Evolutionary conservation across 768 basidiomycete species (phyloP).

Genomic region (Brasilioporus rufonigricans): DNA sequence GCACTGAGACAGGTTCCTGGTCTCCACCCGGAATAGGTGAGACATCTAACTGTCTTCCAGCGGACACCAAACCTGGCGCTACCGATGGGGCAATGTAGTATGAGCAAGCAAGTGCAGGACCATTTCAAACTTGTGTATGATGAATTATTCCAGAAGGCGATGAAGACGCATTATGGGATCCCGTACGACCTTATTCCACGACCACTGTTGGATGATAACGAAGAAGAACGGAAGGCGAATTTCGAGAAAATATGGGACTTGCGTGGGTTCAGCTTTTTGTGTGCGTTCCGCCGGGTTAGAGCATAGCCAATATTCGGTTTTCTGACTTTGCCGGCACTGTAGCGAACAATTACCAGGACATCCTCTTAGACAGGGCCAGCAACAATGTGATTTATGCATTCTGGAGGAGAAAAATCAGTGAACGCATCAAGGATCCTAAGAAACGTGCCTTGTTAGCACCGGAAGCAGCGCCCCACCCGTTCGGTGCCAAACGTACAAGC

Average conservation of each 20-base stretch:
- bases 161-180: background rate
- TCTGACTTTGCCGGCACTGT: background rate
- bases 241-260: slow-evolving; percentile 11
- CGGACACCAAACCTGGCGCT: slow-evolving; percentile 15
- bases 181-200: background rate
- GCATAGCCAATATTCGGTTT: background rate
- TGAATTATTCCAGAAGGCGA: slow-evolving; percentile 3
- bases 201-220: background rate
- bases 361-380: background rate
- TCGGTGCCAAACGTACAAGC: slow-evolving; percentile 3
- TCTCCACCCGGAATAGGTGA: background rate
- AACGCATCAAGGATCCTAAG: slow-evolving; percentile 8
- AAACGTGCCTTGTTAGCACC: slow-evolving; percentile 17
- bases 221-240: slow-evolving; percentile 6
- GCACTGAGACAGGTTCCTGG: background rate
- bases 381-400: slow-evolving; percentile 7
- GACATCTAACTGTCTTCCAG: slow-evolving; percentile 14
- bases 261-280: slow-evolving; percentile 4
- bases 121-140: slow-evolving; percentile 14
- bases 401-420: slow-evolving; percentile 16
- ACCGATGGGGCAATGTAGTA: slow-evolving; percentile 4
- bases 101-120: slow-evolving; percentile 6
- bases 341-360: slow-evolving; percentile 10
- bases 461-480: slow-evolving; percentile 7
- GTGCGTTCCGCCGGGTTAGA: background rate